These are phyloP conservation scores for Colletotrichum shisoi DNA, from an alignment of 2,329 filamentous ascomycete species.

Conservation along the genomic window DNA sequence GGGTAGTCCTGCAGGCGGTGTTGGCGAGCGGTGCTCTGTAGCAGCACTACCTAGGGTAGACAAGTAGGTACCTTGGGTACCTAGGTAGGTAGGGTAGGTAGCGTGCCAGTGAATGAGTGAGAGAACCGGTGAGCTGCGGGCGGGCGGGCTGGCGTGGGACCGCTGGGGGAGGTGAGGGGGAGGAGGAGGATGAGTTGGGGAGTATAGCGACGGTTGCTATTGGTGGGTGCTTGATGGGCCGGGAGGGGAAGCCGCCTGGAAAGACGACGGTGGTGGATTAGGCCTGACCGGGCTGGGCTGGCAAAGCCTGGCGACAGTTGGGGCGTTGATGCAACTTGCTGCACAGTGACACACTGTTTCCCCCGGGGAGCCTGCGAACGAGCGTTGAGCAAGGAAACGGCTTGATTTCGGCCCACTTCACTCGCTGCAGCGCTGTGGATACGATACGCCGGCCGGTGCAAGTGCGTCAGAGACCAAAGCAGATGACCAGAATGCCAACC, in stretches of 20 bases:
- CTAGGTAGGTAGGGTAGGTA: not conserved
- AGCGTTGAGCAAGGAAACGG: conserved; percentile 37
- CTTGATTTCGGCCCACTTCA: conserved; percentile 31
- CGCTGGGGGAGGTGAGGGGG: not conserved
- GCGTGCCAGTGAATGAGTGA: conserved; percentile 1
- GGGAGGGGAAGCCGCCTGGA: conserved; percentile 1
- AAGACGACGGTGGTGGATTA: conserved; percentile 6
- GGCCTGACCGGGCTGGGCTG: conserved; percentile 18
- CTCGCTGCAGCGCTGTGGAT: conserved; percentile 28
- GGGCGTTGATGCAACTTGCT: conserved; percentile 34
- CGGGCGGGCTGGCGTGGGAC: conserved; percentile 12
- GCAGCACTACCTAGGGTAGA: not conserved
- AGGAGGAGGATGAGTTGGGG: conserved; percentile 1
- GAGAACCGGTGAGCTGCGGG: conserved; percentile 16
- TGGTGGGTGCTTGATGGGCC: conserved; percentile 5
- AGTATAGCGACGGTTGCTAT: conserved; percentile 2
- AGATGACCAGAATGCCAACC: conserved; percentile 34
- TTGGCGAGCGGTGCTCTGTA: not conserved
- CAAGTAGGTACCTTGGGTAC: not conserved
- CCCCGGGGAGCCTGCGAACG: conserved; percentile 25
- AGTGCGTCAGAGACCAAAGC: conserved; percentile 22
- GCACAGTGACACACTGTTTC: conserved; percentile 38
- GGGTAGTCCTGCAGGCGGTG: not conserved
- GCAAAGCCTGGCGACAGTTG: conserved; percentile 14
- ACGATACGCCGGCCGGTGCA: conserved; percentile 19